Evolutionary conservation across 106 monocot genomes (phyloP), one percentile per base, ranked within the genome.

Genomic region (Dendrobium catenatum): DNA sequence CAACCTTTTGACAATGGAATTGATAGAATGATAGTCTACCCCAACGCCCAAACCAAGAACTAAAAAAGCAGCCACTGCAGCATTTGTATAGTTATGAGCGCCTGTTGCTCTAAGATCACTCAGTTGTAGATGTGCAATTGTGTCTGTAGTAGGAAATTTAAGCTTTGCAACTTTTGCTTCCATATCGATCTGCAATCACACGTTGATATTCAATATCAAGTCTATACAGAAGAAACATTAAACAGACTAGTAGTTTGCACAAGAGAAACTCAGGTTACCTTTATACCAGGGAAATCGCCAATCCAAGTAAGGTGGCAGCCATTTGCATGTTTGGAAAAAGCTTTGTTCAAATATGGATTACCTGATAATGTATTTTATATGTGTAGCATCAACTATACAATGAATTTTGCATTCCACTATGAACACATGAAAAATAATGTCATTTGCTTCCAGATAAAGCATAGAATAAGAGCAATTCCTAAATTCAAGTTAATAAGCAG

Each of bases 21-120:
- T 78, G 18, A 89, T 82, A 51, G 84, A 80, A 46, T 80, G 78
- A 44, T 40, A 44, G 66, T 78, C 75, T 37, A 78, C 73, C 3
- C 86, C 89, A 56, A 84, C 68, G 83, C 80, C 85, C 73, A 87
- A 76, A 5, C 89, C 86, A 78, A 89, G 82, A 78, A 89, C 86
- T 31, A 80, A 73, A 78, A 85, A 85, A 8, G 86, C 89, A 78
- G 86, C 84, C 27, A 85, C 80, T 42, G 86, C 84, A 46, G 86
- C 86, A 80, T 89, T 89, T 37, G 19, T 15, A 26, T 80, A 80
- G 70, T 89, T 89, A 80, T 89, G 89, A 19, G 80, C 37, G 22
- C 89, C 89, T 2, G 86, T 81, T 79, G 89, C 82, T 82, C 78
- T 87, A 61, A 87, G 68, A 75, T 54, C 40, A 80, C 76, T 81